Conservation (phyloP, 495 filamentous ascomycete genomes). For the Penicillium canariense region DNA sequence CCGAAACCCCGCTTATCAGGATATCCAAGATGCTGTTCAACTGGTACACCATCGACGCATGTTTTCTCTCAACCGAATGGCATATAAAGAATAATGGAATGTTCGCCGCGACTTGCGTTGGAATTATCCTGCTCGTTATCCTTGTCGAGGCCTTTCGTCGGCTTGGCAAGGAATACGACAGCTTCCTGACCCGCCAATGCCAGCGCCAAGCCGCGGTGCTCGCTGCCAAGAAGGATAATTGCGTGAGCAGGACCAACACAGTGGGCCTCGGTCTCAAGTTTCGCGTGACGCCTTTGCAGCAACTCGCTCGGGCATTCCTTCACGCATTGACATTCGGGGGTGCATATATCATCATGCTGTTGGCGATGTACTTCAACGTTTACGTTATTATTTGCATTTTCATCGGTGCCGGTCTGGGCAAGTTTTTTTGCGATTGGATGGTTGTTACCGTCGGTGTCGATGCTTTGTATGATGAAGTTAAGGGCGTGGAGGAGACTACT, state of each 20-base stretch:
- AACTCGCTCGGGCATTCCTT: slow-evolving; percentile 53
- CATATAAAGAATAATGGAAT: slow-evolving; percentile 55
- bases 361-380: slow-evolving; percentile 60
- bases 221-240: slow-evolving; percentile 16
- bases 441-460: slow-evolving; percentile 15
- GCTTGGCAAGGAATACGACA: slow-evolving; percentile 55
- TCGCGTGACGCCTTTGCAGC: slow-evolving; percentile 52
- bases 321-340: slow-evolving; percentile 62
- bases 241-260: neutral
- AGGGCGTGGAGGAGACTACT: slow-evolving; percentile 21
- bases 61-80: slow-evolving; percentile 63
- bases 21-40: slow-evolving; percentile 66
- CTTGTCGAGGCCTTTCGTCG: slow-evolving; percentile 60
- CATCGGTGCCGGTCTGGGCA: slow-evolving; percentile 55
- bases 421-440: slow-evolving; percentile 54
- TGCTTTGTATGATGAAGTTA: neutral
- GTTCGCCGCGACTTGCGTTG: slow-evolving; percentile 67
- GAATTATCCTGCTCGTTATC: slow-evolving; percentile 60
- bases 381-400: slow-evolving; percentile 62
- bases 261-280: slow-evolving; percentile 24
- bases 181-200: slow-evolving; percentile 46
- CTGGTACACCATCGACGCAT: slow-evolving; percentile 63
- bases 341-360: slow-evolving; percentile 66
- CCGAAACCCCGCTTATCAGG: neutral
- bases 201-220: slow-evolving; percentile 28